Percentiles rank a stretch among this genome's conserved stretches.
Conservation (phyloP, 2,329 filamentous ascomycete genomes). For the Cordyceps farinosa region DNA sequence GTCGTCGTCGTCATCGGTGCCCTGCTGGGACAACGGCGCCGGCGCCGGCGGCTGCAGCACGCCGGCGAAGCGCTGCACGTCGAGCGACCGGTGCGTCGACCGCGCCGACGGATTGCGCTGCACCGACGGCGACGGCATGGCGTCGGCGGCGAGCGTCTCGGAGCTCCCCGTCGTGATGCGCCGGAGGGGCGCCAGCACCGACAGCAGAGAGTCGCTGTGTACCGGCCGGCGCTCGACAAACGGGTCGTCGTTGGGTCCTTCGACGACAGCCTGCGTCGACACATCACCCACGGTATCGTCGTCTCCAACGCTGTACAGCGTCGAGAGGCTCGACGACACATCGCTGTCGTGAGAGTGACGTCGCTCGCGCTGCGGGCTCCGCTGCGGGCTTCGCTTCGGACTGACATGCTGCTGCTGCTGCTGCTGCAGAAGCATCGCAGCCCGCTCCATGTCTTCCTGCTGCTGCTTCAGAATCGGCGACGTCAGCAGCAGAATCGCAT, state of each 20-base stretch:
- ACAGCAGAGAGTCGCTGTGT: not conserved
- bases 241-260: slow-evolving; percentile 27
- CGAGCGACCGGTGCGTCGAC: slow-evolving; percentile 1
- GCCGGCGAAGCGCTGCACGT: slow-evolving; percentile 10
- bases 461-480: not conserved
- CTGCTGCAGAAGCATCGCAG: slow-evolving; percentile 11
- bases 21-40: too few species aligned
- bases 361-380: slow-evolving; percentile 13
- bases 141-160: slow-evolving; percentile 4
- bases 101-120: not conserved
- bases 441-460: not conserved
- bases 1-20: too few species aligned
- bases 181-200: slow-evolving; percentile 1
- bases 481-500: slow-evolving; percentile 2
- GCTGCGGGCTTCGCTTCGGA: slow-evolving; percentile 19
- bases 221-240: slow-evolving; percentile 27
- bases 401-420: slow-evolving; percentile 19
- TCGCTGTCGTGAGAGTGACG: slow-evolving; percentile 40
- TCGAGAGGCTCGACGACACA: slow-evolving; percentile 52
- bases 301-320: slow-evolving; percentile 51
- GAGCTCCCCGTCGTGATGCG: slow-evolving; percentile 17
- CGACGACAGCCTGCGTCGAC: not conserved
- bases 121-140: slow-evolving; percentile 7
- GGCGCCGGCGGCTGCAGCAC: slow-evolving; percentile 16
- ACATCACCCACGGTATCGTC: slow-evolving; percentile 25